Percentiles rank a stretch among this genome's conserved stretches.
phyloP scores from a whole-genome alignment of 306 rosid genomes.

The Malus fusca region DNA sequence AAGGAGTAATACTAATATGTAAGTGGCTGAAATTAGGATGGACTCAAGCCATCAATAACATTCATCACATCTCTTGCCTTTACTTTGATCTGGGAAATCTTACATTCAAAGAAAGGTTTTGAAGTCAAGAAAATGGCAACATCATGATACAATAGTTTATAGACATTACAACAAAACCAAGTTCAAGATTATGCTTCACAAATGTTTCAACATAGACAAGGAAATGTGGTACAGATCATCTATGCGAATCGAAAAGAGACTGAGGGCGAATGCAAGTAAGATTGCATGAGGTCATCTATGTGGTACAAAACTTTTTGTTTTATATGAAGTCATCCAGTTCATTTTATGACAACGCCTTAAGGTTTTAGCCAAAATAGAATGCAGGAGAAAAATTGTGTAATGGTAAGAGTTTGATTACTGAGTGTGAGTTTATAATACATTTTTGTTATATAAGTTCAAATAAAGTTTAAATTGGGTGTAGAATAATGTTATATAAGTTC shows the following conservation, averaged over 20 bases:
- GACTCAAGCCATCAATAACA: slow-evolving; percentile 9
- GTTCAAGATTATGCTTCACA: slow-evolving; percentile 13
- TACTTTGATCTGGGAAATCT: slow-evolving; percentile 1
- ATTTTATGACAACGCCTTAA: too few relatives aligned
- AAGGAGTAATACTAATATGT: too few relatives aligned
- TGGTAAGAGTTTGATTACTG: not conserved
- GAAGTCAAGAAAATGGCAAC: slow-evolving; percentile 14
- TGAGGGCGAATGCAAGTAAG: slow-evolving; percentile 14
- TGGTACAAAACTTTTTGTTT: too few relatives aligned
- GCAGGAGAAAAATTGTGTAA: not conserved
- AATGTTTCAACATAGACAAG: slow-evolving; percentile 4
- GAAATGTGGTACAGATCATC: slow-evolving; percentile 16
- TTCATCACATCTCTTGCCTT: not conserved
- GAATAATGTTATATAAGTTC: too few relatives aligned
- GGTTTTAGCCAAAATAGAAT: not conserved
- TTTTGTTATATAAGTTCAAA: too few relatives aligned
- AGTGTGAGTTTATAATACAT: too few relatives aligned
- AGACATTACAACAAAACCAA: slow-evolving; percentile 17
- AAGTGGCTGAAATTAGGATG: not conserved
- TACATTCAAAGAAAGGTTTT: slow-evolving; percentile 1
- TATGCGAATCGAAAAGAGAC: slow-evolving; percentile 15
- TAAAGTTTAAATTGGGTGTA: too few relatives aligned
- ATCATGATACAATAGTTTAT: not conserved
- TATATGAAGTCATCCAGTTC: too few relatives aligned
- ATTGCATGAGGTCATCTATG: not conserved